Evolutionary conservation across 306 rosid genomes (phyloP).

Genomic region (Citrullus mucosospermus): DNA sequence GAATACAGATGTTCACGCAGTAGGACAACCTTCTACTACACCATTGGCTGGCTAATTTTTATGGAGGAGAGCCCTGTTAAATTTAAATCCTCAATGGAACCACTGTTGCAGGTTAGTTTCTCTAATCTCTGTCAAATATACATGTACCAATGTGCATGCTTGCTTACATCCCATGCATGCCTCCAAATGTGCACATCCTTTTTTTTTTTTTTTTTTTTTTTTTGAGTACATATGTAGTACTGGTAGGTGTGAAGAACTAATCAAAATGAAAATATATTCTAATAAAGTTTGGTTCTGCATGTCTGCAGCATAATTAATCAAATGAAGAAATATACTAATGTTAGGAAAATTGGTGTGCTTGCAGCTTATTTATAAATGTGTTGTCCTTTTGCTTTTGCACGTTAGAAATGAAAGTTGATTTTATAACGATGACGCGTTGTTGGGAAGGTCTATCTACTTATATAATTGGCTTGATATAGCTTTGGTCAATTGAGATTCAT

Average conservation of each 20-base stretch:
- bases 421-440: background rate
- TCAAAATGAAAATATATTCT: background rate
- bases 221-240: background rate
- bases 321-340: background rate
- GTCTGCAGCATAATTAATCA: background rate
- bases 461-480: slow-evolving; percentile 4
- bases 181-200: too few relatives aligned
- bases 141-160: background rate
- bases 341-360: background rate
- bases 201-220: too few relatives aligned
- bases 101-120: slow-evolving; percentile 64
- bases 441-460: background rate
- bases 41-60: slow-evolving; percentile 83
- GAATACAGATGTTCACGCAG: slow-evolving; percentile 84
- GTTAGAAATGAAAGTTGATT: background rate
- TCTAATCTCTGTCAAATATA: slow-evolving; percentile 1
- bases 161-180: background rate
- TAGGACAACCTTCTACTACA: slow-evolving; percentile 85
- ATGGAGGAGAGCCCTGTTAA: slow-evolving; percentile 91
- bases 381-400: background rate
- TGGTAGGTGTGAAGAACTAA: background rate
- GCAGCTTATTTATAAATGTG: background rate
- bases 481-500: slow-evolving; percentile 1
- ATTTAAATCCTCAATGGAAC: slow-evolving; percentile 96
- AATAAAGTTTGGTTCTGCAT: background rate